Conservation (phyloP, 2,329 filamentous ascomycete species). For the Fusarium caatingaense region DNA sequence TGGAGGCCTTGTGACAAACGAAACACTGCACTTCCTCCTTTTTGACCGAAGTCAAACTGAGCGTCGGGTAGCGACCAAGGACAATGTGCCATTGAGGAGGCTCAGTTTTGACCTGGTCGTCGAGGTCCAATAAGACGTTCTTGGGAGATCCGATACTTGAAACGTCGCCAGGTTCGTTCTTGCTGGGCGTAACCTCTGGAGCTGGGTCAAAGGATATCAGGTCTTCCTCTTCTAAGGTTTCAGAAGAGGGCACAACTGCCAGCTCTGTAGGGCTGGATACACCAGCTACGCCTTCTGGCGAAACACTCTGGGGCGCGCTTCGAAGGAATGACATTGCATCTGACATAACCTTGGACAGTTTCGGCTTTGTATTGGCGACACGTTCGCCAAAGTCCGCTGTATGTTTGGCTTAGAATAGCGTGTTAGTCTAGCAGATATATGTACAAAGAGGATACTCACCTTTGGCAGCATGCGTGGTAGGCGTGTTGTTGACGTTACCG, state of each 20-base stretch:
- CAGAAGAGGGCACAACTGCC: background rate
- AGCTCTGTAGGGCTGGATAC: background rate
- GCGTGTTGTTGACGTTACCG: background rate
- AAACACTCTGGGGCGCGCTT: background rate
- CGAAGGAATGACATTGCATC: background rate
- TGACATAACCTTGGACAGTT: background rate
- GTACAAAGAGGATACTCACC: background rate
- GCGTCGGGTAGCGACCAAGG: background rate
- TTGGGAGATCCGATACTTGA: no score
- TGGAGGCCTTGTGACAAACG: background rate
- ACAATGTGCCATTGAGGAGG: background rate
- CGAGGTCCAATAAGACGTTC: background rate
- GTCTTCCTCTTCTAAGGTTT: background rate
- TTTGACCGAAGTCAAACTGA: background rate
- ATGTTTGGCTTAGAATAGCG: background rate
- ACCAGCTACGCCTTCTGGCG: accelerated
- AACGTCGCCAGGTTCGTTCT: accelerated
- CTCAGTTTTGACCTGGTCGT: background rate
- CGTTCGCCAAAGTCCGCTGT: background rate
- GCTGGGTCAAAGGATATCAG: slow-evolving; percentile 5
- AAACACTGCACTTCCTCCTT: background rate
- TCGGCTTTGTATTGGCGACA: background rate
- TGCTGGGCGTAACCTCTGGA: no score
- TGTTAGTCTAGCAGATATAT: background rate
- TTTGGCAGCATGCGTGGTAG: background rate